Conservation (phyloP, 768 basidiomycete species). For the Butyriboletus loyo region DNA sequence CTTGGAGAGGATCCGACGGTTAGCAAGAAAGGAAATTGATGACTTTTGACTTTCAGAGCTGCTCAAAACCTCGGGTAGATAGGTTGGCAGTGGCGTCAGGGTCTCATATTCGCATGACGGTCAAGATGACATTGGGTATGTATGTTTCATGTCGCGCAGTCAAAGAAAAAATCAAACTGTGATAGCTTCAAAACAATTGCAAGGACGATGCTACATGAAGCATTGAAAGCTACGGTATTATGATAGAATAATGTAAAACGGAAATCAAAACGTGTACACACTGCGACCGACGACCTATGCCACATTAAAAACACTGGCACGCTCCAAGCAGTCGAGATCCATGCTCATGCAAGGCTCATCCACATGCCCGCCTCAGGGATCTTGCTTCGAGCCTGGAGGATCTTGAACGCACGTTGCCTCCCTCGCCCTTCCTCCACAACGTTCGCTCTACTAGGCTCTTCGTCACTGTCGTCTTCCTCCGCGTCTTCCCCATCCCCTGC, state of each 20-base stretch:
- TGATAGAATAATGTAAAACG: conserved; percentile 31
- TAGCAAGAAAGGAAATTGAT: too few relatives aligned
- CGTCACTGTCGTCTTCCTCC: conserved; percentile 34
- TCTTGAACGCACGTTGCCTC: conserved; percentile 59
- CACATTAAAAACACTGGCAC: conserved; percentile 8
- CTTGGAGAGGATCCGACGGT: too few relatives aligned
- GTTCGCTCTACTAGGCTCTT: conserved; percentile 21
- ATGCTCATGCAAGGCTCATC: conserved; percentile 64
- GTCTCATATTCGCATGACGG: not conserved
- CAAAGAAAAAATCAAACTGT: not conserved
- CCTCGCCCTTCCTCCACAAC: conserved; percentile 40
- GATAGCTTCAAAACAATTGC: conserved; percentile 15
- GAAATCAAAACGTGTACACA: conserved; percentile 14
- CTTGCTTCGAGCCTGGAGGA: conserved; percentile 65
- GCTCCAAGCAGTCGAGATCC: not conserved
- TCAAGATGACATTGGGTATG: not conserved
- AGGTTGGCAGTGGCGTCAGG: too few relatives aligned
- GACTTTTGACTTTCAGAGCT: not conserved
- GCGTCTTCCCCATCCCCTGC: conserved; percentile 50
- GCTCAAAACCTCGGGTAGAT: not conserved
- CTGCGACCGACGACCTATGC: conserved; percentile 6
- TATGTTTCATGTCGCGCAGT: not conserved
- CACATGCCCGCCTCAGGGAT: conserved; percentile 76
- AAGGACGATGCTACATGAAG: conserved; percentile 30
- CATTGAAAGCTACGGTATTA: conserved; percentile 28